A percentile compares a stretch with the other conserved stretches of the same genome.
phyloP scores from a whole-genome alignment of 2,329 filamentous ascomycete genomes.

The Penicillium sp. region DNA sequence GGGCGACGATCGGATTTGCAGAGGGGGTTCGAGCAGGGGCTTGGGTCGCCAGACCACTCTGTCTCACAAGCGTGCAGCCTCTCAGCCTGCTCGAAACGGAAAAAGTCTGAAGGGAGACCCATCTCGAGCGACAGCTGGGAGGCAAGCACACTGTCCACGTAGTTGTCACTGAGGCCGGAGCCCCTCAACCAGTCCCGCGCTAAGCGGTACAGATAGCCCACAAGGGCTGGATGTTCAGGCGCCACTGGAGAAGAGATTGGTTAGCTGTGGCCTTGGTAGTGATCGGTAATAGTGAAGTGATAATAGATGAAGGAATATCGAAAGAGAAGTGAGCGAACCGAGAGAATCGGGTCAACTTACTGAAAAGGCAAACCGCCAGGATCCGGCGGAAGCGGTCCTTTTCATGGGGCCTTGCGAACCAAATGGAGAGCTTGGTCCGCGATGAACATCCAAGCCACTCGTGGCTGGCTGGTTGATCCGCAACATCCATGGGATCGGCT shows the following conservation, averaged over 20 bases:
- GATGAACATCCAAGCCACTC: slow-evolving; percentile 25
- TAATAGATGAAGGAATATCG: neutral
- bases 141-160: slow-evolving; percentile 23
- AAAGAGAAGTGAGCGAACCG: neutral
- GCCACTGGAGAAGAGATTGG: slow-evolving; percentile 18
- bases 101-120: neutral
- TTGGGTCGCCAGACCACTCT: slow-evolving; percentile 33
- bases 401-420: slow-evolving; percentile 25
- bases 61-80: slow-evolving; percentile 33
- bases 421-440: slow-evolving; percentile 20
- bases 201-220: slow-evolving; percentile 36
- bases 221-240: slow-evolving; percentile 26
- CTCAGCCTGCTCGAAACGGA: slow-evolving; percentile 18
- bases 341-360: slow-evolving; percentile 17
- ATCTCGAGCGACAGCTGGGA: slow-evolving; percentile 30
- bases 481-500: slow-evolving; percentile 11
- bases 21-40: slow-evolving; percentile 27
- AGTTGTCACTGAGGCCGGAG: slow-evolving; percentile 5
- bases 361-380: slow-evolving; percentile 34
- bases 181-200: slow-evolving; percentile 34
- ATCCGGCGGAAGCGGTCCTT: slow-evolving; percentile 38
- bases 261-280: slow-evolving; percentile 1
- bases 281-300: neutral
- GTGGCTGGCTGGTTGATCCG: slow-evolving; percentile 12
- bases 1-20: slow-evolving; percentile 26